Percentiles rank a stretch among this genome's conserved stretches.
Conservation (phyloP, 345 rosid genomes). For the Eutrema japonicum region DNA sequence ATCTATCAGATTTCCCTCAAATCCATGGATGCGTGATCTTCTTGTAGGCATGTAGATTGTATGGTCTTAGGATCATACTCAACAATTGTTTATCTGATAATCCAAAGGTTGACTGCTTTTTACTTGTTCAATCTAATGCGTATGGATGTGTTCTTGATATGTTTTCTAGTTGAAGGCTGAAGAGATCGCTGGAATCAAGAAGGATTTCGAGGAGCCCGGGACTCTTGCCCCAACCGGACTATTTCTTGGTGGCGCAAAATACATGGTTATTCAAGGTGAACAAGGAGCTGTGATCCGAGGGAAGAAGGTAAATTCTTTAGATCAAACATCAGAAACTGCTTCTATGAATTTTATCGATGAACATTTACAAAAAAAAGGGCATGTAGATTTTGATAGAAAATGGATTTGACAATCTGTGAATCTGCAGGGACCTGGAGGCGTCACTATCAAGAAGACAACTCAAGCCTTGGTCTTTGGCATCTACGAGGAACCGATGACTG, state of each 20-base stretch:
- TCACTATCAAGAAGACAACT: constrained; percentile 73
- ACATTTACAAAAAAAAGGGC: no score
- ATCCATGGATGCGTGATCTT: background rate
- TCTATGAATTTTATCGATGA: background rate
- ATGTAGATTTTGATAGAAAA: background rate
- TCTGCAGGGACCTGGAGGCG: constrained; percentile 78
- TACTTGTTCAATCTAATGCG: constrained; percentile 1
- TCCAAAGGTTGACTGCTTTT: background rate
- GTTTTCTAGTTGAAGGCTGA: constrained; percentile 63
- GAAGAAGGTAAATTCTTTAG: constrained; percentile 62
- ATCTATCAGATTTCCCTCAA: background rate
- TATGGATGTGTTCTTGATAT: background rate
- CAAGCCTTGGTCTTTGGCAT: constrained; percentile 47
- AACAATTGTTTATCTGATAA: background rate
- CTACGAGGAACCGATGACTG: constrained; percentile 48
- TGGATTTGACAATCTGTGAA: constrained; percentile 17
- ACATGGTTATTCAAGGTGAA: constrained; percentile 91
- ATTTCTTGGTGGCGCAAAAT: constrained; percentile 72
- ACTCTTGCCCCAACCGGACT: constrained; percentile 78
- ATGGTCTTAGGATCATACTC: background rate
- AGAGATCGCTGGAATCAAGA: constrained; percentile 55
- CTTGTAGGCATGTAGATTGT: background rate
- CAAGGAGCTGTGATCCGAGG: constrained; percentile 85
- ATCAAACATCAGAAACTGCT: background rate
- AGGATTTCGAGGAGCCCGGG: constrained; percentile 76